Evolutionary conservation across 352 stramenopile genomes (phyloP).

Genomic region (Porosira glacialis): DNA sequence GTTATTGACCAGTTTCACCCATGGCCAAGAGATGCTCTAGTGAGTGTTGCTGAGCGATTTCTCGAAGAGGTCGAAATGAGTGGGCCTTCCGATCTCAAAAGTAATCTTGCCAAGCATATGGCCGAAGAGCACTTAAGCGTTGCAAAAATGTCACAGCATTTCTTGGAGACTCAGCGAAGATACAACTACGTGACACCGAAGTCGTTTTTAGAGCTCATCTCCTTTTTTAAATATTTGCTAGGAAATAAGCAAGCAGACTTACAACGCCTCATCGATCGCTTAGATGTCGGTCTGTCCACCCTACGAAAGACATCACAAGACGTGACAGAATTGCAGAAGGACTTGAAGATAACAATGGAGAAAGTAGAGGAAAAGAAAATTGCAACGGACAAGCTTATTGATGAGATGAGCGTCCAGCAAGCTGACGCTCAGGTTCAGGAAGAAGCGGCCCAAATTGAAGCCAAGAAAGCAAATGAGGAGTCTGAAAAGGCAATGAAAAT

Average conservation of each 20-base stretch:
- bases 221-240: slow-evolving; percentile 94
- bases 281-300: slow-evolving; percentile 93
- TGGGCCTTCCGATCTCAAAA: slow-evolving; percentile 50
- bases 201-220: slow-evolving; percentile 96
- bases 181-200: slow-evolving; percentile 98
- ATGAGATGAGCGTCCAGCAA: slow-evolving; percentile 87
- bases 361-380: slow-evolving; percentile 93
- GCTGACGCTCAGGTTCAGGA: slow-evolving; percentile 94
- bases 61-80: slow-evolving; percentile 87
- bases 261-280: slow-evolving; percentile 88
- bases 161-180: slow-evolving; percentile 89
- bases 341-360: slow-evolving; percentile 91
- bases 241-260: slow-evolving; percentile 90
- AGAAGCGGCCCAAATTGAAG: slow-evolving; percentile 87
- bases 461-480: slow-evolving; percentile 87
- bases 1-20: slow-evolving; percentile 97
- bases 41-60: slow-evolving; percentile 91
- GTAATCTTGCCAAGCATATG: slow-evolving; percentile 83
- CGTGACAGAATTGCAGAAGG: slow-evolving; percentile 91
- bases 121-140: slow-evolving; percentile 94
- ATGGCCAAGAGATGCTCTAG: slow-evolving; percentile 93
- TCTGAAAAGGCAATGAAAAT: slow-evolving; percentile 86
- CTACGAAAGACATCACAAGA: slow-evolving; percentile 91
- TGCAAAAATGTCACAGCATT: slow-evolving; percentile 89
- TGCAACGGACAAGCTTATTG: slow-evolving; percentile 88